Evolutionary conservation across 768 basidiomycete species (phyloP), one percentile per base, ranked within the genome.

Genomic region (Suillus alpinus): DNA sequence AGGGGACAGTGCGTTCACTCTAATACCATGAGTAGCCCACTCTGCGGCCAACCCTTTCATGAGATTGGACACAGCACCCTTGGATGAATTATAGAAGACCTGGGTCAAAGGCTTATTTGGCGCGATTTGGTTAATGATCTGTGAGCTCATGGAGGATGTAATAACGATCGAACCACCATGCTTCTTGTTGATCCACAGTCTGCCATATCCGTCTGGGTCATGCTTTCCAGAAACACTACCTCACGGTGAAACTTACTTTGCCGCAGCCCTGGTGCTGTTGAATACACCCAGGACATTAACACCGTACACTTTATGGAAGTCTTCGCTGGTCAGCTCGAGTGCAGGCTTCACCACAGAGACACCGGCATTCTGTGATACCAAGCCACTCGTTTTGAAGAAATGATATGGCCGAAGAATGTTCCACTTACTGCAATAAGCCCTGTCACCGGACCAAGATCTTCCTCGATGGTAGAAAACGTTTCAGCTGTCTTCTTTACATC

Each of bases 261-360:
- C 85, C 16, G 80, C 82, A 1, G 83, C 86, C 14, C 84, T 80
- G 23, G 82, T 80, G 6, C 81, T 82, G 62, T 88, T 87, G 76
- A 87, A 87, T 1, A 86, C 87, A 1, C 87, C 87, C 36, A 80
- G 82, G 8, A 88, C 86, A 61, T 89, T 89, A n/a, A 84, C 82
- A 50, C 78, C 78, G 62, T 80, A 88, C 0, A 87, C 80, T 18
- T 69, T 75, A 2, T 76, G 67, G 72, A 86, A 89, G 59, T 89
- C 87, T 0, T 83, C 80, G 8, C 75, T 67, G 1, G 76, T 77
- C 59, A 88, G 71, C 5, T 89, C 83, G 36, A 86, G 59, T 0
- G 86, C 87, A 0, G 85, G 82, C 70, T 88, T 88, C 43, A 85
- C 79, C 44, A 85, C 78, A 0, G 87, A 86, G 16, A 86, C 78